Evolutionary conservation across 805 yeast genomes (phyloP).

Genomic region (Osmozyma mogii): DNA sequence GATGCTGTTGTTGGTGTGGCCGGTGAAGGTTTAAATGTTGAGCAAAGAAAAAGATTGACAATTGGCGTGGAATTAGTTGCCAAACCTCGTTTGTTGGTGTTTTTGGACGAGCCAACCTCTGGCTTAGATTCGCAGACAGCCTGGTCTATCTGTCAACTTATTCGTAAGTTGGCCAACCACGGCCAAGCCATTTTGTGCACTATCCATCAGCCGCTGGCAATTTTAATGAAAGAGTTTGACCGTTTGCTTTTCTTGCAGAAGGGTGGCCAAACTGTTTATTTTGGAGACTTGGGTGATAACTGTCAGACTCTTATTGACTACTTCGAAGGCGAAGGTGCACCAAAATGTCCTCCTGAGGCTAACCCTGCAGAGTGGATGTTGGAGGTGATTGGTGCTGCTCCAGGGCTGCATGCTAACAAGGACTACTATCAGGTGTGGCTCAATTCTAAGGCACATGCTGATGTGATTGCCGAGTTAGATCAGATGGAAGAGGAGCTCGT

Average conservation of each 20-base stretch:
- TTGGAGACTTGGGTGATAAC: constrained; percentile 63
- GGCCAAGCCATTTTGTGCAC: constrained; percentile 44
- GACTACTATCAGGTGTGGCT: constrained; percentile 76
- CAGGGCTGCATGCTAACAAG: constrained; percentile 66
- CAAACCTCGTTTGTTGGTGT: constrained; percentile 29
- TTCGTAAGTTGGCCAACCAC: constrained; percentile 33
- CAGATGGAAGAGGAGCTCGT: constrained; percentile 53
- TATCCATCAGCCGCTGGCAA: constrained; percentile 82
- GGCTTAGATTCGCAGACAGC: constrained; percentile 39
- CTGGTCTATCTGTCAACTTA: constrained; percentile 35
- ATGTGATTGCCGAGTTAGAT: constrained; percentile 52
- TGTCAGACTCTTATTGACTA: constrained; percentile 51
- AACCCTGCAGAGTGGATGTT: constrained; percentile 61
- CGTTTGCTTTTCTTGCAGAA: constrained; percentile 59
- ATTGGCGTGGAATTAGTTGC: constrained; percentile 37
- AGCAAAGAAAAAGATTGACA: constrained; percentile 52
- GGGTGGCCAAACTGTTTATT: constrained; percentile 71
- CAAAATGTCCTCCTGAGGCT: constrained; percentile 46
- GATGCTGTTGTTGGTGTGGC: constrained; percentile 44
- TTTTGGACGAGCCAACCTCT: constrained; percentile 38
- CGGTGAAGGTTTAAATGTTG: constrained; percentile 59
- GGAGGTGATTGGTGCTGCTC: constrained; percentile 77
- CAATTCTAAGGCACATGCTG: constrained; percentile 53
- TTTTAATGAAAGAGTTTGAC: constrained; percentile 70
- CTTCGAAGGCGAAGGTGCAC: constrained; percentile 60